Evolutionary conservation across 169 alveolate species (phyloP).

Genomic region (Plasmodium chabaudi): DNA sequence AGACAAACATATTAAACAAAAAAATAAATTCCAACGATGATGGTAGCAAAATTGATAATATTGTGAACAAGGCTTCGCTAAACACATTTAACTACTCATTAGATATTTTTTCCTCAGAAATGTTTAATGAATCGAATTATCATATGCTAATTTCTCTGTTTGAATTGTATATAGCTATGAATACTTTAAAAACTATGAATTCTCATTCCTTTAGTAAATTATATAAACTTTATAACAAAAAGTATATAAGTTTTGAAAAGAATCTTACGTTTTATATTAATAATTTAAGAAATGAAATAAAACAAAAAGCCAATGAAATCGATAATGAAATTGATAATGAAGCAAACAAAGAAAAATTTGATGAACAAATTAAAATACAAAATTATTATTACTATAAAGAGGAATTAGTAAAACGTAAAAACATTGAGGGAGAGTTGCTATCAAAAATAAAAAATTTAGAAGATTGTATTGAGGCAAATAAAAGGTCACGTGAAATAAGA

Average conservation of each 20-base stretch:
- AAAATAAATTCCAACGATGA: constrained; percentile 24
- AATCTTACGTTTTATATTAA: constrained; percentile 41
- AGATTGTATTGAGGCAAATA: constrained; percentile 65
- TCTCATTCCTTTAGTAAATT: constrained; percentile 24
- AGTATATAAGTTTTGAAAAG: constrained; percentile 38
- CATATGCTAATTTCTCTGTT: constrained; percentile 53
- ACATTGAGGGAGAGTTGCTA: constrained; percentile 47
- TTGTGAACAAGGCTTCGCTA: neutral
- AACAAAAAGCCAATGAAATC: constrained; percentile 52
- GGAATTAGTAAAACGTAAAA: constrained; percentile 66
- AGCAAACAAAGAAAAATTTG: constrained; percentile 25
- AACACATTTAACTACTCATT: constrained; percentile 37
- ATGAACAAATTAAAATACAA: constrained; percentile 40
- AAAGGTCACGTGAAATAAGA: constrained; percentile 31
- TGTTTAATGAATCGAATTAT: constrained; percentile 63
- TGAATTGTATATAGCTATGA: constrained; percentile 72
- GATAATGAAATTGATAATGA: constrained; percentile 26
- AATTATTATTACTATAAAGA: constrained; percentile 67
- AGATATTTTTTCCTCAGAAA: constrained; percentile 63
- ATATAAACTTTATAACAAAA: constrained; percentile 59
- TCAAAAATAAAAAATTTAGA: constrained; percentile 32
- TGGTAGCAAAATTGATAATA: neutral
- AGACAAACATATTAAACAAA: constrained; percentile 5
- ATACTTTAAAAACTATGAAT: constrained; percentile 41
- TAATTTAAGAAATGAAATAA: constrained; percentile 58